Base-by-base conservation (phyloP, 176 grass and related monocot genomes). In the Ampelocalamus luodianensis region DNA sequence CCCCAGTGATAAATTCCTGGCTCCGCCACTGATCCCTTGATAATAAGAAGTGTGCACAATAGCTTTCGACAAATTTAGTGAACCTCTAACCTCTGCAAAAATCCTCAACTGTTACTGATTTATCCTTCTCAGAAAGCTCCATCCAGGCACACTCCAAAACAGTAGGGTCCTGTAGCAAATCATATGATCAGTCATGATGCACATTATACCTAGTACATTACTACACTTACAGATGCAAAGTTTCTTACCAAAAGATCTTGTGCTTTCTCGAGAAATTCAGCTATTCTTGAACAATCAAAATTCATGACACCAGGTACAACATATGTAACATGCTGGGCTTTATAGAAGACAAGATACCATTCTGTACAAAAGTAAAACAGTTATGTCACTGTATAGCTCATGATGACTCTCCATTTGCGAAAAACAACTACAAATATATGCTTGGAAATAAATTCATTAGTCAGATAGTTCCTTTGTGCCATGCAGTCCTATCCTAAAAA, bases 61-160 rank as follows among this genome's bases (percentile, higher is more conserved):
- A n/a, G n/a, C n/a, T n/a, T n/a, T n/a, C n/a, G n/a, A n/a, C n/a
- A n/a, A n/a, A n/a, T n/a, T n/a, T n/a, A n/a, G n/a, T n/a, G n/a
- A n/a, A n/a, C n/a, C n/a, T n/a, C n/a, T n/a, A n/a, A n/a, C n/a
- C n/a, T n/a, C n/a, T n/a, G n/a, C n/a, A n/a, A n/a, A n/a, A n/a
- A n/a, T n/a, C n/a, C n/a, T n/a, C n/a, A n/a, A n/a, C n/a, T n/a
- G n/a, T n/a, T n/a, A n/a, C n/a, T n/a, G n/a, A n/a, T n/a, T n/a
- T n/a, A n/a, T n/a, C n/a, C n/a, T n/a, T n/a, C n/a, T n/a, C n/a
- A n/a, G n/a, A n/a, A n/a, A n/a, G n/a, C n/a, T n/a, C n/a, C n/a
- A n/a, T n/a, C n/a, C n/a, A n/a, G n/a, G 96, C 91, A 86, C 89
- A 95, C 72, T 99, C 96, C 65, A 99, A 77, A 67, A 98, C 90